Conservation (phyloP, 768 basidiomycete genomes). For the Mycena kentingensis region DNA sequence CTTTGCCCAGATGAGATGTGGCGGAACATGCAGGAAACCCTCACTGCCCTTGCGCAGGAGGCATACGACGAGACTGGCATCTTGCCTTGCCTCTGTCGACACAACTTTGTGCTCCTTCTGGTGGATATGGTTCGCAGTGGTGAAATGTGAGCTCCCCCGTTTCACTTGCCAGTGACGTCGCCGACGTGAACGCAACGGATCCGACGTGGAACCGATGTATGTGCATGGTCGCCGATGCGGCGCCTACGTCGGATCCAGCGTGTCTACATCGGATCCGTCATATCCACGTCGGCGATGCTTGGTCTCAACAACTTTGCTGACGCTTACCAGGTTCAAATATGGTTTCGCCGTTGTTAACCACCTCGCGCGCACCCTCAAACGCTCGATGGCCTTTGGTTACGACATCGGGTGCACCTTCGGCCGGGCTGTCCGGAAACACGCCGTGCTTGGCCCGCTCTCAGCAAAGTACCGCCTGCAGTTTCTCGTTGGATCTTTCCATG, state of each 20-base stretch:
- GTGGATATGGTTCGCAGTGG: conserved; percentile 38
- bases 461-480: neutral
- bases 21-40: conserved; percentile 26
- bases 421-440: conserved; percentile 1
- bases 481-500: conserved; percentile 4
- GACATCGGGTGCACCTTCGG: conserved; percentile 21
- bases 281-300: neutral
- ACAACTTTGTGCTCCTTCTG: conserved; percentile 33
- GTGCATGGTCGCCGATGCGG: neutral
- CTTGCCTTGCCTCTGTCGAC: conserved; percentile 37
- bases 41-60: neutral
- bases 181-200: neutral
- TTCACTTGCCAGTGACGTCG: neutral
- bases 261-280: neutral
- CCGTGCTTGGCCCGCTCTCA: conserved; percentile 4
- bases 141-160: conserved; percentile 34
- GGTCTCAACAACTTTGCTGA: neutral
- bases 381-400: conserved; percentile 6
- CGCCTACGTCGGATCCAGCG: neutral
- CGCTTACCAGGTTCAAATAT: conserved; percentile 1
- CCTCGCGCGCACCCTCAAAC: neutral
- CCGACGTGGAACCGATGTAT: neutral
- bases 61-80: conserved; percentile 37
- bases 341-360: conserved; percentile 4
- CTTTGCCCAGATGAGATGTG: conserved; percentile 14